phyloP scores from a whole-genome alignment of 1,139 yeast genomes.

The Protomyces inundatus region DNA sequence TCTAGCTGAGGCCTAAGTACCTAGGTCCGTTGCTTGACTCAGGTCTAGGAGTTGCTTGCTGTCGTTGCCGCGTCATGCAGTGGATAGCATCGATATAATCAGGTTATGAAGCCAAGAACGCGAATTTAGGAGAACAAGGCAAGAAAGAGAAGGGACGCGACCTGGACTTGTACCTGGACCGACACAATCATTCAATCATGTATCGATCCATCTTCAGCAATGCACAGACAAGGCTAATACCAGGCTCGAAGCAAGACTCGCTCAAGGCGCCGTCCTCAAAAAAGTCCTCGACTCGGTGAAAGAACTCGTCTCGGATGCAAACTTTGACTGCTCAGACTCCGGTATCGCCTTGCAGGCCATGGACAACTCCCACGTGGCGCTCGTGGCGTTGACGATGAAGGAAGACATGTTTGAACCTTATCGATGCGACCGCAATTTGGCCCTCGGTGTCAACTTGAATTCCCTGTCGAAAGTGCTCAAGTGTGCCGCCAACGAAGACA shows the following conservation, averaged over 20 bases:
- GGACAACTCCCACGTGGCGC: slow-evolving; percentile 91
- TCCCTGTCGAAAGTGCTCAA: slow-evolving; percentile 80
- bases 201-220: too few relatives aligned
- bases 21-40: too few relatives aligned
- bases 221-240: background rate
- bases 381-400: slow-evolving; percentile 83
- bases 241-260: slow-evolving; percentile 97
- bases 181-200: too few relatives aligned
- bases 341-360: slow-evolving; percentile 97
- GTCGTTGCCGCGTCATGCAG: too few relatives aligned
- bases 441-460: slow-evolving; percentile 85
- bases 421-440: slow-evolving; percentile 92
- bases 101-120: too few relatives aligned
- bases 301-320: slow-evolving; percentile 28
- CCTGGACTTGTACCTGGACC: too few relatives aligned
- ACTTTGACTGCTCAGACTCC: slow-evolving; percentile 85
- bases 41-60: too few relatives aligned
- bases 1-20: too few relatives aligned
- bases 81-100: too few relatives aligned
- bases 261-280: slow-evolving; percentile 85
- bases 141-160: too few relatives aligned
- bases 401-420: slow-evolving; percentile 86
- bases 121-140: too few relatives aligned
- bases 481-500: slow-evolving; percentile 88
- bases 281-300: slow-evolving; percentile 43